A percentile compares a stretch with the other conserved stretches of the same genome.
Conservation (phyloP, 225 moss, liverwort and hornwort species). For the Marchantia paleacea region DNA sequence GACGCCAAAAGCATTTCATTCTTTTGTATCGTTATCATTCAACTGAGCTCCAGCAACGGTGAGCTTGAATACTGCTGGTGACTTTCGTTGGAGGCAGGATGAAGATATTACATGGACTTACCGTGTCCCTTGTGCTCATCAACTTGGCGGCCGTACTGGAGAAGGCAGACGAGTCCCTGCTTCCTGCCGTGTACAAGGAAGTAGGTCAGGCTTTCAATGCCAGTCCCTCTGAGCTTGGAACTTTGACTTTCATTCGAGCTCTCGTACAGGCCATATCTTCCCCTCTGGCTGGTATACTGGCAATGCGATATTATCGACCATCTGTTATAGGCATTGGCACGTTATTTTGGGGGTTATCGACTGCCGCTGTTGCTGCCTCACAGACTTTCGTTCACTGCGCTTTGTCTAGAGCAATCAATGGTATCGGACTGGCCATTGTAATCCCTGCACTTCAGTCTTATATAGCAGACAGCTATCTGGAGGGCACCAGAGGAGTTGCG, state of each 20-base stretch:
- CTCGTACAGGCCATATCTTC: slow-evolving; percentile 82
- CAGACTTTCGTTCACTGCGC: slow-evolving; percentile 75
- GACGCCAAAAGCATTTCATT: no score
- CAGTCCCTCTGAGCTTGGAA: slow-evolving; percentile 85
- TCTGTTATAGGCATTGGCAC: slow-evolving; percentile 94
- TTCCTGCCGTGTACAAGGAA: slow-evolving; percentile 97
- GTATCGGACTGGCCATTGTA: slow-evolving; percentile 89
- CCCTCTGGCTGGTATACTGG: slow-evolving; percentile 84
- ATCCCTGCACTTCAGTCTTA: slow-evolving; percentile 94
- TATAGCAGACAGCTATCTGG: slow-evolving; percentile 84
- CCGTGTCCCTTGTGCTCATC: slow-evolving; percentile 71
- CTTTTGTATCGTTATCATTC: no score
- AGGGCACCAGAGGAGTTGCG: slow-evolving; percentile 79
- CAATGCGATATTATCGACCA: slow-evolving; percentile 87
- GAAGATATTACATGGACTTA: slow-evolving; percentile 58
- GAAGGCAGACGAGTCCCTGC: slow-evolving; percentile 78
- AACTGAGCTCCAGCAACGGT: no score
- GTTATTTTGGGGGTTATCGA: slow-evolving; percentile 86
- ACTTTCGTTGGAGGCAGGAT: slow-evolving; percentile 37
- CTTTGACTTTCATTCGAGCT: slow-evolving; percentile 84
- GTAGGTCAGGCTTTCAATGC: slow-evolving; percentile 82
- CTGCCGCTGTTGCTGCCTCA: slow-evolving; percentile 77
- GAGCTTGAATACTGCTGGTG: neutral
- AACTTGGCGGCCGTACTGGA: slow-evolving; percentile 86
- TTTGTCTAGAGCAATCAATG: slow-evolving; percentile 74